Base-by-base conservation (phyloP, 768 basidiomycete species). In the Nidula microcarpa region DNA sequence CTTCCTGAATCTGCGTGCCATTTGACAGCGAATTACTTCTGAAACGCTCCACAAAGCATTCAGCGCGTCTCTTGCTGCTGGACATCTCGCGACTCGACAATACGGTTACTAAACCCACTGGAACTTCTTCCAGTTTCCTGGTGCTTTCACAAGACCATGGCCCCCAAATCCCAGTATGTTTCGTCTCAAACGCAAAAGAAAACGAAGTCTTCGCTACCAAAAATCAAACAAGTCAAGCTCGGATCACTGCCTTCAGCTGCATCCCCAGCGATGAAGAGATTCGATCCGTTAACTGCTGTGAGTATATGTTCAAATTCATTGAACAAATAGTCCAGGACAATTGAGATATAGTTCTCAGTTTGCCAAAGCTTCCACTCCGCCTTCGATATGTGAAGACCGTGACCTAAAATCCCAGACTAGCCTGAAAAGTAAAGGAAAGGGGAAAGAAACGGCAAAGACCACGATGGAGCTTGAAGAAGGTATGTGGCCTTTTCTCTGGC, bases 241-340 rank as follows among this genome's bases (percentile, higher is more conserved):
- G 39, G 39, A 41, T 41, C 39, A 11, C 39, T 3, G 16, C 39
- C 39, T 11, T 49, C 59, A 11, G 50, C 57, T 9, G 45, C 57
- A 37, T 16, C 44, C n/a, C 43, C 23, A 30, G 23, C 23, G 23
- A 30, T 53, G 49, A 66, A 60, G 33, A 65, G 62, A 54, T 58
- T 71, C 34, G 61, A 73, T 35, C 71, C 71, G 14, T 55, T 73
- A 23, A 69, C 68, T n/a, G 70, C 65, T 33, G 70, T 73, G 52
- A 55, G 68, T 35, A 32, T 32, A 14, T 3, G 13, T 32, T 35
- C 16, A 34, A 32, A 13, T 18, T 49, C 23, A 30, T 30, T 2
- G 23, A 30, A 4, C 23, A 30, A 30, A 30, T 30, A 30, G 4
- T 30, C 23, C 23, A 30, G 3, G 23, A 30, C 1, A 4, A 30